Conservation (phyloP, 2,329 filamentous ascomycete species). For the Parascedosporium putredinis region DNA sequence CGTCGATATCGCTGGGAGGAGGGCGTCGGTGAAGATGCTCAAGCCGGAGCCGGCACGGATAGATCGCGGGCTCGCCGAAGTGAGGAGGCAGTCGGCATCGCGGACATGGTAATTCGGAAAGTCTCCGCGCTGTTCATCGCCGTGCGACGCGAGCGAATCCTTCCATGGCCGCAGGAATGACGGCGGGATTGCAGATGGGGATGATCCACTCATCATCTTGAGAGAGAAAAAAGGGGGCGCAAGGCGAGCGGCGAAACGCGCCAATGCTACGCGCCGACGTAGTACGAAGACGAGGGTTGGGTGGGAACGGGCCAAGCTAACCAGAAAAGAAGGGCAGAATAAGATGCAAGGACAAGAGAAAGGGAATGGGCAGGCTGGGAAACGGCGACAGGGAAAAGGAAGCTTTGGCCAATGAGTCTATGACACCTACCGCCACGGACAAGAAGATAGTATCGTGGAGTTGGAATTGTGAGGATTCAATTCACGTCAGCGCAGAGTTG, state of each 20-base stretch:
- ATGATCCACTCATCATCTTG: neutral
- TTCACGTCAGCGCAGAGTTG: too few species aligned
- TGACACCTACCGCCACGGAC: too few species aligned
- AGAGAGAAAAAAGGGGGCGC: neutral
- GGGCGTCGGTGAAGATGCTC: conserved; percentile 40
- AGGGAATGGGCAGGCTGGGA: neutral
- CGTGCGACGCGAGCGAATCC: conserved; percentile 12
- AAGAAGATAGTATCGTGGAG: too few species aligned
- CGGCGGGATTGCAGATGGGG: conserved; percentile 1
- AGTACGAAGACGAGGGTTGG: neutral
- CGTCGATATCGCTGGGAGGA: conserved; percentile 50
- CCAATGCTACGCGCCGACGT: neutral
- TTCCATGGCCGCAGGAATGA: conserved; percentile 6
- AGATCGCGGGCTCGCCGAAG: conserved; percentile 32
- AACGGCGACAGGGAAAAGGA: too few species aligned
- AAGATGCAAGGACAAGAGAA: neutral
- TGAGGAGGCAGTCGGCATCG: conserved; percentile 35
- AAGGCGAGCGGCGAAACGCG: neutral
- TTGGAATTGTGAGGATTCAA: too few species aligned
- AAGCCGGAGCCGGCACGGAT: conserved; percentile 49
- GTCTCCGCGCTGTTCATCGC: conserved; percentile 26
- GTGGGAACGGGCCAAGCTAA: neutral
- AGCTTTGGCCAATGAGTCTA: too few species aligned
- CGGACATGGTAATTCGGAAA: conserved; percentile 38
- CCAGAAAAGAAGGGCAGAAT: neutral